Evolutionary conservation across 2,329 filamentous ascomycete genomes (phyloP).

Genomic region (Ciborinia camelliae): DNA sequence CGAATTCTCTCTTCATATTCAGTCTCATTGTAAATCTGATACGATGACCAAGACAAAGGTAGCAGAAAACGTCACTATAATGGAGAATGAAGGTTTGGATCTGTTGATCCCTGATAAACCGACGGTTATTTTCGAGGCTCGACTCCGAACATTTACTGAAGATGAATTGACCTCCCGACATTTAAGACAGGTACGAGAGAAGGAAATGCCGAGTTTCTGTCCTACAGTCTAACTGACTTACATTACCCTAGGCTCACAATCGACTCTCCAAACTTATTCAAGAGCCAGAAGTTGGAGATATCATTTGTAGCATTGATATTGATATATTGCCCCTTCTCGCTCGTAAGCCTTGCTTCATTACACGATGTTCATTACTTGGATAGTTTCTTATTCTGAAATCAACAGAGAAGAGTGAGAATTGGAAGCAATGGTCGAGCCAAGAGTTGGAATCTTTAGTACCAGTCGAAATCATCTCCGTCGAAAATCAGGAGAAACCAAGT

Average conservation of each 20-base stretch:
- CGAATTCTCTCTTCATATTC: background rate
- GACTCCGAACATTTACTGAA: background rate
- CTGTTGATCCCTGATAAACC: background rate
- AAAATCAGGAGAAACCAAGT: background rate
- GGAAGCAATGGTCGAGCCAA: background rate
- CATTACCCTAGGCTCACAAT: background rate
- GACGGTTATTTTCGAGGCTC: constrained; percentile 5
- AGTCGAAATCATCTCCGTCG: background rate
- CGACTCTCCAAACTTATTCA: background rate
- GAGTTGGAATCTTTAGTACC: background rate
- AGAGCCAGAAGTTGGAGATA: background rate
- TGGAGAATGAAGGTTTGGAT: background rate
- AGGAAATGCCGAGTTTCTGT: background rate
- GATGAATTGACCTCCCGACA: background rate
- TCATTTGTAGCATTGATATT: background rate
- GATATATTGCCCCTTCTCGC: constrained; percentile 11
- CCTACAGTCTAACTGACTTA: background rate
- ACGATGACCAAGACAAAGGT: background rate
- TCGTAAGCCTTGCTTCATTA: background rate
- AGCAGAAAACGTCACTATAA: background rate
- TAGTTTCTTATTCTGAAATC: background rate
- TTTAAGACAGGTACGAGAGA: background rate
- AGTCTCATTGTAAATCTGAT: background rate
- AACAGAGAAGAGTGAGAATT: background rate
- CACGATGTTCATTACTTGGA: background rate